Evolutionary conservation across 371 early-diverging fungal genomes (phyloP).

Genomic region (Apophysomyces sp.): DNA sequence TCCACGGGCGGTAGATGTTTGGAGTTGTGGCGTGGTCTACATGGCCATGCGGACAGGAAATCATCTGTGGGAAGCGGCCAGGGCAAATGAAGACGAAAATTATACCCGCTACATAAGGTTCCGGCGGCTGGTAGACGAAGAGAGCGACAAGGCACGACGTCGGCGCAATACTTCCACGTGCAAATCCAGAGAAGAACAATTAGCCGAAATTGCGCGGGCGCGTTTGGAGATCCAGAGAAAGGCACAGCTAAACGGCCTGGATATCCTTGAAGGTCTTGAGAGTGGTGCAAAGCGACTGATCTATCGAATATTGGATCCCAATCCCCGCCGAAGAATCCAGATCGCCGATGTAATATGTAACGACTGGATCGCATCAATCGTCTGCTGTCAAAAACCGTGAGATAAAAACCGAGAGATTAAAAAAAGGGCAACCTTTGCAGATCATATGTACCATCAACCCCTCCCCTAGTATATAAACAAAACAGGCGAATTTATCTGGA

Average conservation of each 20-base stretch:
- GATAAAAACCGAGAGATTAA: too few relatives aligned
- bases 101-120: conserved; percentile 21
- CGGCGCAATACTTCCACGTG: conserved; percentile 28
- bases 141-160: conserved; percentile 2
- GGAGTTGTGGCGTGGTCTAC: conserved; percentile 41
- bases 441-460: too few relatives aligned
- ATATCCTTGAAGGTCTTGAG: conserved; percentile 21
- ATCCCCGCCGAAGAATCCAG: conserved; percentile 61
- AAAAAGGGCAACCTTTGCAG: too few relatives aligned
- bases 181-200: conserved; percentile 3
- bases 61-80: conserved; percentile 38
- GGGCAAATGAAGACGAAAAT: conserved; percentile 19
- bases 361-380: background rate
- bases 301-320: conserved; percentile 82
- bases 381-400: background rate
- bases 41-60: conserved; percentile 36
- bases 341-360: background rate
- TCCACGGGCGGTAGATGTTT: conserved; percentile 37
- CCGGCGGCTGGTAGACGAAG: conserved; percentile 10
- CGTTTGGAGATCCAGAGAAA: conserved; percentile 12
- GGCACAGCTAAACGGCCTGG: conserved; percentile 15
- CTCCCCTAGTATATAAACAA: too few relatives aligned
- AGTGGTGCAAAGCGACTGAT: conserved; percentile 35
- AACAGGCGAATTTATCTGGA: too few relatives aligned
- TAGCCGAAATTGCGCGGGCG: background rate